Evolutionary conservation across 176 grass and related monocot species (phyloP), one percentile per base, ranked within the genome.

Genomic region (Eleusine coracana): DNA sequence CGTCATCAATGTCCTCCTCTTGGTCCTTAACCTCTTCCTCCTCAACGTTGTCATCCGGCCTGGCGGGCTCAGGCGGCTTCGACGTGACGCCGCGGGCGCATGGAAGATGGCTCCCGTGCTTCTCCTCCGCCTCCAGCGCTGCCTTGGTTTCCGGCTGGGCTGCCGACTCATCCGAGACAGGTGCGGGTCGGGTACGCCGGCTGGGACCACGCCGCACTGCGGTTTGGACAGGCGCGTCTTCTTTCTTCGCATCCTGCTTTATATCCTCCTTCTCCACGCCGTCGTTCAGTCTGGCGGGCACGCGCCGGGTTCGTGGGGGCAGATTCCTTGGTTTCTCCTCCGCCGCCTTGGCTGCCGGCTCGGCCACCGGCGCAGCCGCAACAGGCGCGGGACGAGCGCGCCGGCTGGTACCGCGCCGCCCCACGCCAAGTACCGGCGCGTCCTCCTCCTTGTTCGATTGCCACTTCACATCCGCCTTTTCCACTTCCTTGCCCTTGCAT

Each of bases 311-410:
- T 54, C 52, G 52, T 20, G 17, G 17, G 15, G 52, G 52, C 52
- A 18, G 70, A 50, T 54, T 86, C 5, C 49, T 21, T 36, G 76
- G 15, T 18, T 80, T 54, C 54, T 61, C 45, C n/a, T 71, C 82
- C 16, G 55, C 80, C 10, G 31, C 51, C 6, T 59, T 59, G 42
- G 48, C 7, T 12, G 25, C 41, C 16, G 29, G 3, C 3, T 49
- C 83, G 3, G 27, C 41, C 55, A 6, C 20, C 55, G 55, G 20
- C 20, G 55, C 18, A n/a, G 14, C 12, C 42, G 18, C 56, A 6
- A 38, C 37, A 48, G 83, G 21, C 7, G 31, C 83, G 0, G 3
- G 6, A 10, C 20, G 46, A n/a, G 66, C 10, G 3, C 66, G 72
- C 0, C 66, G 55, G 54, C 36, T 45, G 25, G 65, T 40, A 11